These are phyloP conservation scores for Phialemoniopsis sp. DNA, from an alignment of 2,329 filamentous ascomycete genomes.

Conservation along the genomic window DNA sequence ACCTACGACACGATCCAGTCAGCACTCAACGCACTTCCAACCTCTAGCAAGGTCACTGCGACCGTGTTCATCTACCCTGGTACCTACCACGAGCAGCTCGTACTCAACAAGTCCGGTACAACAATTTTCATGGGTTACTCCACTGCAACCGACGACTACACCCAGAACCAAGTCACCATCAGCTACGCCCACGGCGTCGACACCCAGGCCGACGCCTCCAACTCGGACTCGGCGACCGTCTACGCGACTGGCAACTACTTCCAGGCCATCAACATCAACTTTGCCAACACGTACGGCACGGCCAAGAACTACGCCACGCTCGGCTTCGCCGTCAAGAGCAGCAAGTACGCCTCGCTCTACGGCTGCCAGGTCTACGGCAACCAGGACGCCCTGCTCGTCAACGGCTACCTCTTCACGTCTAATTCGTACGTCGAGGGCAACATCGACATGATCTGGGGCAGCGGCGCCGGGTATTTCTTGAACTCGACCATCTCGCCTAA, in stretches of 20 bases:
- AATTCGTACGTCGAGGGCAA: constrained; percentile 33
- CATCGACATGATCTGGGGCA: constrained; percentile 36
- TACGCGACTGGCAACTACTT: constrained; percentile 33
- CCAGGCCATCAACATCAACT: constrained; percentile 31
- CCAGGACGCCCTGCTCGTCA: constrained; percentile 30
- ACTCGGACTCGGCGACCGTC: constrained; percentile 31
- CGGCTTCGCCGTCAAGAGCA: constrained; percentile 33
- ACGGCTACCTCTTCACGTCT: constrained; percentile 30
- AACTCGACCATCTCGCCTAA: constrained; percentile 24
- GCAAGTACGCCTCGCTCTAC: constrained; percentile 29
- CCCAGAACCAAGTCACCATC: constrained; percentile 18
- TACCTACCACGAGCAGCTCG: constrained; percentile 30
- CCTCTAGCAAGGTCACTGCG: constrained; percentile 25
- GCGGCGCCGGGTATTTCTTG: constrained; percentile 37
- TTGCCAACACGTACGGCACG: constrained; percentile 29
- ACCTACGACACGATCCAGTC: constrained; percentile 29
- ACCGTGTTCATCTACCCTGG: constrained; percentile 35
- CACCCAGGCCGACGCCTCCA: constrained; percentile 26
- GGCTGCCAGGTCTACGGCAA: constrained; percentile 23
- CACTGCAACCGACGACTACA: constrained; percentile 25
- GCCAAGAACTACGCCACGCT: constrained; percentile 27
- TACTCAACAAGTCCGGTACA: constrained; percentile 28
- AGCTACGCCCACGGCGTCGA: constrained; percentile 22
- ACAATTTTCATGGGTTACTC: constrained; percentile 34
- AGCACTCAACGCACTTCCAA: constrained; percentile 26